Evolutionary conservation across 2,329 filamentous ascomycete species (phyloP).

Genomic region (Gaeumannomyces sp.): DNA sequence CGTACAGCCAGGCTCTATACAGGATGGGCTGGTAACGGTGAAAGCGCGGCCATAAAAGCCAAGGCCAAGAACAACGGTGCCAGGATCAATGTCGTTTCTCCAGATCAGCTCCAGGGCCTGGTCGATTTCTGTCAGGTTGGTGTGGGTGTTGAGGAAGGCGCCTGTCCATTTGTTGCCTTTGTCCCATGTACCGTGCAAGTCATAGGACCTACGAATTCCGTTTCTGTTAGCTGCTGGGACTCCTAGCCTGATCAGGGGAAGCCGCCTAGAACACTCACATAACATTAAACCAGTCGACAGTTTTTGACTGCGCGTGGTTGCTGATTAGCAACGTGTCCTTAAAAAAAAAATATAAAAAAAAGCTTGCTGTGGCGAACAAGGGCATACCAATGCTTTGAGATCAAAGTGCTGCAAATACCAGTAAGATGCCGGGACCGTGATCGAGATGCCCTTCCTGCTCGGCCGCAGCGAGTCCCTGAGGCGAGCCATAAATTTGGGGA

Average conservation of each 20-base stretch:
- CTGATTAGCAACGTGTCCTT: no score
- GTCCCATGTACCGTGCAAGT: conserved; percentile 35
- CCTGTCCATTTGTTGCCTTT: conserved; percentile 19
- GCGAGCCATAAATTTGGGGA: conserved; percentile 2
- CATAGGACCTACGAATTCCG: conserved; percentile 20
- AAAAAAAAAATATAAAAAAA: no score
- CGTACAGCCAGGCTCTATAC: conserved; percentile 20
- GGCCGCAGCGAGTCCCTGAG: background rate
- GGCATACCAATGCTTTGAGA: background rate
- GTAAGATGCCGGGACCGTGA: conserved; percentile 5
- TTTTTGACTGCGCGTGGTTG: background rate
- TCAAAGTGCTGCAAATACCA: conserved; percentile 11
- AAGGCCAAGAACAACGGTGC: conserved; percentile 35
- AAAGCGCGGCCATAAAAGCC: conserved; percentile 34
- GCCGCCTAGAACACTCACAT: conserved; percentile 2
- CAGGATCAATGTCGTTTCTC: conserved; percentile 33
- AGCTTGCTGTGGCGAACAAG: no score
- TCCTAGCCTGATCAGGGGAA: no score
- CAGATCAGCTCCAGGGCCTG: conserved; percentile 37
- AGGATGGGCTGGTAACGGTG: conserved; percentile 17
- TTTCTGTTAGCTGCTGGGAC: background rate
- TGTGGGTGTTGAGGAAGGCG: conserved; percentile 29
- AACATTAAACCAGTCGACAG: conserved; percentile 9
- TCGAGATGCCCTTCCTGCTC: background rate
- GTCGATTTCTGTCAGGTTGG: conserved; percentile 40